Conservation (phyloP, 257 asterid species). For the Avicennia marina region DNA sequence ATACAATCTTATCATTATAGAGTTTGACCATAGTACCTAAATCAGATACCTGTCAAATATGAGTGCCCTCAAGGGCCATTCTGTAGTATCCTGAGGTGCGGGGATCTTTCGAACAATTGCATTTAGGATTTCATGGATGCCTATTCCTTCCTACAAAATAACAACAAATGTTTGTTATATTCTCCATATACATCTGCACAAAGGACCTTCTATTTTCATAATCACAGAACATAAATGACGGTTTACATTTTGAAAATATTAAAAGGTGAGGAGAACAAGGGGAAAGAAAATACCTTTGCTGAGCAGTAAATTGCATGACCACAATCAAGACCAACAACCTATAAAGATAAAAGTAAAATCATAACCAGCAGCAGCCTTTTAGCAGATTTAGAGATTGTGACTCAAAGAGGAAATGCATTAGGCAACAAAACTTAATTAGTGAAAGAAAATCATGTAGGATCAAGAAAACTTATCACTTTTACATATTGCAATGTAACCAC, state of each 20-base stretch:
- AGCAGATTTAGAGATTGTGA: slow-evolving; percentile 5
- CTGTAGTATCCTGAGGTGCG: slow-evolving; percentile 71
- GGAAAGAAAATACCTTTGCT: slow-evolving; percentile 65
- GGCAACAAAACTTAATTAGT: neutral
- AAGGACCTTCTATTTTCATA: too few species aligned
- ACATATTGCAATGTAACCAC: neutral
- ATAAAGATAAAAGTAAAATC: slow-evolving; percentile 28
- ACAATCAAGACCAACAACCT: slow-evolving; percentile 95
- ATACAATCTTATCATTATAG: slow-evolving; percentile 18
- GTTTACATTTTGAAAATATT: neutral
- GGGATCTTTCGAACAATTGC: slow-evolving; percentile 91
- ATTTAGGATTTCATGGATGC: slow-evolving; percentile 66
- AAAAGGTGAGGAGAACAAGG: slow-evolving; percentile 1
- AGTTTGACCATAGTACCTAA: slow-evolving; percentile 48
- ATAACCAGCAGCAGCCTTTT: slow-evolving; percentile 7
- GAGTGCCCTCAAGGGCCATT: slow-evolving; percentile 88
- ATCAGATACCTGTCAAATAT: slow-evolving; percentile 94
- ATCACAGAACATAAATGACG: too few species aligned
- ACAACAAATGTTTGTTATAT: slow-evolving; percentile 15
- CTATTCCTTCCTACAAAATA: slow-evolving; percentile 80
- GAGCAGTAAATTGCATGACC: slow-evolving; percentile 88
- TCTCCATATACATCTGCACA: neutral
- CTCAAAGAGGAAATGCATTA: neutral
- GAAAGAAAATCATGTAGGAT: neutral
- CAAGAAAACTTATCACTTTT: neutral